Base-by-base conservation (phyloP, 176 grass and related monocot species). In the Raddia distichophylla region DNA sequence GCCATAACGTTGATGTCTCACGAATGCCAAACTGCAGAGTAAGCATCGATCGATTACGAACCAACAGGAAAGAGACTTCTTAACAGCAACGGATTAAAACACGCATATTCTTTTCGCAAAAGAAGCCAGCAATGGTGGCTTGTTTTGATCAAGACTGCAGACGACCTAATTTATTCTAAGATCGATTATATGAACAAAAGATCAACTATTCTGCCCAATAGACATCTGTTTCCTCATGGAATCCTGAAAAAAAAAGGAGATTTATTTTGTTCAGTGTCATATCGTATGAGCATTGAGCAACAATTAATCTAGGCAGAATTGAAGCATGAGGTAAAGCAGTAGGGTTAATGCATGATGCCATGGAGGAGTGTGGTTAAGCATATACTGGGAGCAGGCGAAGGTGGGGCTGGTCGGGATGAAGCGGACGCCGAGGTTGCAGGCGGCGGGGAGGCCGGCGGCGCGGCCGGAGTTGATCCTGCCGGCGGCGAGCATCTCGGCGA, bases 371-470 rank as follows among this genome's bases (percentile, higher is more conserved):
- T 13, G 6, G 8, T 8, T 27, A 0, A 10, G 10, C 17, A 33
- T 12, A 32, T 71, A 81, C 79, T 7, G 8, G 77, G 49, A 46
- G 73, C 86, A 87, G 48, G 82, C 22, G 43, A 87, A 87, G 16
- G 11, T 13, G 48, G 65, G 20, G 56, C 5, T 77, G 32, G 85
- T 82, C 14, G 78, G 78, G 63, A 87, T 8, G 63, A 87, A 87
- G 40, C 44, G 45, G 8, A 76, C 7, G 1, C 3, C 44, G 44
- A 87, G 53, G 6, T 49, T 9, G 10, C 78, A 87, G 8, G 78
- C 54, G 46, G 54, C 33, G n/a, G 78, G 14, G 32, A 87, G 85
- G 10, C 33, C 11, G 8, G 46, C 64, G 79, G 64, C 85, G 20
- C 79, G 71, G 20, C 53, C 37, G 16, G 55, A 5, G 16, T 71